Evolutionary conservation across 768 basidiomycete species (phyloP), one percentile per base, ranked within the genome.

Genomic region (Chiua virens): DNA sequence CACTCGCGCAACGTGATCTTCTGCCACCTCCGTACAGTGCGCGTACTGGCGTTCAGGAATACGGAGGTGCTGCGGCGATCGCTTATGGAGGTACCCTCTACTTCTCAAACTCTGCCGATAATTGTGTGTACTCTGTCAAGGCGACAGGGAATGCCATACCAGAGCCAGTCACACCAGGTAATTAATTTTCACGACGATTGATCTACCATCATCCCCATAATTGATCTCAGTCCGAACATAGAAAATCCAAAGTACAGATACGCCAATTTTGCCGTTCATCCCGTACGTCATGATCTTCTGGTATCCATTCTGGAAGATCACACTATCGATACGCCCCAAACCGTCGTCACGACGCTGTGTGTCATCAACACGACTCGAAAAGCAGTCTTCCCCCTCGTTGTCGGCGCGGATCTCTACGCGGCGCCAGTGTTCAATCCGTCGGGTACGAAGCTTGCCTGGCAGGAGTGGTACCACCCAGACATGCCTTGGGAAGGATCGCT

Each of bases 361-460:
- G 60, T 83, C 47, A 76, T 92, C 57, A 71, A 86, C 64, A 75
- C 76, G 0, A 50, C 56, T 3, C 68, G 72, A 5, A 74, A 78
- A 54, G 66, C 68, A 1, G 63, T 86, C 2, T 65, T 72, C 8
- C 66, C 77, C 5, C 66, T 90, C 36, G 70, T 72, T 3, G 68
- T 73, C 0, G 87, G 85, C 6, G 80, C 81, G 5, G 87, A 90
- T 61, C 92, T 92, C 70, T 92, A 91, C 64, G 75, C 78, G 39
- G 65, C 73, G 1, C 82, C 86, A 0, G 68, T 65, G 23, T 84
- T 86, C 70, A 81, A 81, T 27, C 78, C 82, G 0, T 77, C 83
- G 53, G 87, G 86, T 1, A 71, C 65, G 32, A 73, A 71, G 46
- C 57, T 89, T 17, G 77, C 75, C 1, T 91, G 83, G 82, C 71